phyloP scores from a whole-genome alignment of 1,284 basidiomycete species.

The Boletus subluridellus region DNA sequence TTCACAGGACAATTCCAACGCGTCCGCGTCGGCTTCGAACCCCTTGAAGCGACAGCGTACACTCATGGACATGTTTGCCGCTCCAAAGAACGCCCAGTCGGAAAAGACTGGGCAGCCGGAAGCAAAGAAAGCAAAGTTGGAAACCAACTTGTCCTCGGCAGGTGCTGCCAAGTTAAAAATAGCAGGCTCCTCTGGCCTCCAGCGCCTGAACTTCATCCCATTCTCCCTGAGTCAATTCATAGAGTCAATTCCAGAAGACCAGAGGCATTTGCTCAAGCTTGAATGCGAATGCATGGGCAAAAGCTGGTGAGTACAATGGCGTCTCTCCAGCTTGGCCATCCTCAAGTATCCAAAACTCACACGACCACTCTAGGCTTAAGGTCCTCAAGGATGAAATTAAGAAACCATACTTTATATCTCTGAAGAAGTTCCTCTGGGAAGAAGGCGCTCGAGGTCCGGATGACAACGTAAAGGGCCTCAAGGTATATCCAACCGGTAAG shows the following conservation, averaged over 20 bases:
- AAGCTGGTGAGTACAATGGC: constrained; percentile 55
- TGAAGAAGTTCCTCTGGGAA: constrained; percentile 68
- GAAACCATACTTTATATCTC: constrained; percentile 68
- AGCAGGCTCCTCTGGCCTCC: constrained; percentile 26
- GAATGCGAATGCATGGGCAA: constrained; percentile 71
- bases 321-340: not conserved
- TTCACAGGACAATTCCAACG: constrained; percentile 19
- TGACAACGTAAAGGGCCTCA: constrained; percentile 44
- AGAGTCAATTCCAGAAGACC: constrained; percentile 55
- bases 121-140: constrained; percentile 44
- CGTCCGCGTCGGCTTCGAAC: constrained; percentile 24
- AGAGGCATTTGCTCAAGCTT: constrained; percentile 55
- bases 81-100: constrained; percentile 38
- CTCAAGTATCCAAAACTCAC: not conserved
- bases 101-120: constrained; percentile 30
- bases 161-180: constrained; percentile 18
- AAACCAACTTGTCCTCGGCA: constrained; percentile 13
- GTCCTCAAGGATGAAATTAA: constrained; percentile 68
- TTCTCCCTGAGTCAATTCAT: constrained; percentile 60
- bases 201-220: constrained; percentile 62
- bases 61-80: constrained; percentile 58
- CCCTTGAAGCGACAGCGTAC: constrained; percentile 61
- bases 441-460: constrained; percentile 60
- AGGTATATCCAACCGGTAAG: constrained; percentile 66
- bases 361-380: constrained; percentile 53